Conservation (phyloP, 805 yeast genomes). For the Tetrapisispora taiwanensis region DNA sequence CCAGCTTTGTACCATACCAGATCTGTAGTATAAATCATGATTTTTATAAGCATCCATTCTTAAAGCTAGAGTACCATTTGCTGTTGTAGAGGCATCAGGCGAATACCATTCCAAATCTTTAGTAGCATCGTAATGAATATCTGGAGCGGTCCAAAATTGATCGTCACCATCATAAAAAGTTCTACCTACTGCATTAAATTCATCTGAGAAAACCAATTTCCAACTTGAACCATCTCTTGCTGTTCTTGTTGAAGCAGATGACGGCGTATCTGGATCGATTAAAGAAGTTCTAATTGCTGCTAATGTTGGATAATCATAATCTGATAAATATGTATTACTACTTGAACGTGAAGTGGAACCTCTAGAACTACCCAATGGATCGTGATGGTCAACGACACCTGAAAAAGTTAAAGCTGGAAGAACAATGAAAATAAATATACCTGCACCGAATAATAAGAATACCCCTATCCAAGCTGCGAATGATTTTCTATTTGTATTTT, state of each 20-base stretch:
- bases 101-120: slow-evolving; percentile 89
- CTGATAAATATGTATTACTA: slow-evolving; percentile 32
- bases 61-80: slow-evolving; percentile 57
- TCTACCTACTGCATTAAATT: slow-evolving; percentile 81
- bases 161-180: slow-evolving; percentile 87
- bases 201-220: slow-evolving; percentile 81
- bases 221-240: slow-evolving; percentile 56
- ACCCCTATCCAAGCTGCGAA: slow-evolving; percentile 53
- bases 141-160: slow-evolving; percentile 81
- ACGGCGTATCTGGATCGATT: slow-evolving; percentile 57
- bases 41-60: slow-evolving; percentile 74
- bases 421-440: slow-evolving; percentile 55
- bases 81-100: slow-evolving; percentile 80
- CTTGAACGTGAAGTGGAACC: slow-evolving; percentile 3
- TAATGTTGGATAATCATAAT: slow-evolving; percentile 41
- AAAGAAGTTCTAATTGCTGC: slow-evolving; percentile 42
- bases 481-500: slow-evolving; percentile 54
- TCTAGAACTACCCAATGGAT: not conserved
- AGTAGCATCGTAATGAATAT: slow-evolving; percentile 79
- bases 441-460: slow-evolving; percentile 46
- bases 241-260: slow-evolving; percentile 36
- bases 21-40: slow-evolving; percentile 71
- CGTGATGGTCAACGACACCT: slow-evolving; percentile 41
- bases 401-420: slow-evolving; percentile 79
- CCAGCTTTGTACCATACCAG: slow-evolving; percentile 92